A percentile compares a stretch with the other conserved stretches of the same genome.
These are phyloP conservation scores for Penicillium hesseltinei DNA, from an alignment of 2,329 filamentous ascomycete species.

Conservation along the genomic window DNA sequence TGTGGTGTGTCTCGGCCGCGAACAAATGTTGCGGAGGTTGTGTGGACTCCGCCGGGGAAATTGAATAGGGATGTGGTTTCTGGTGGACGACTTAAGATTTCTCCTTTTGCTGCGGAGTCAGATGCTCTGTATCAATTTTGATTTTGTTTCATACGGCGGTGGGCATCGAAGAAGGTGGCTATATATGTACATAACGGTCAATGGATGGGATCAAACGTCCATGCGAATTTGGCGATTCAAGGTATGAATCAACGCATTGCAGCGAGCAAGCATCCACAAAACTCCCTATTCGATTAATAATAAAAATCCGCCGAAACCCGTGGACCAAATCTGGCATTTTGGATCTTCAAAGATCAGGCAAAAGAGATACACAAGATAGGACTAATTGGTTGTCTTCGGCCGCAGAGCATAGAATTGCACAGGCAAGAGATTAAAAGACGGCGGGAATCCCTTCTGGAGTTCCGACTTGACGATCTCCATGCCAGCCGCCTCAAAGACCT, in stretches of 20 bases:
- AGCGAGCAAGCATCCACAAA: background rate
- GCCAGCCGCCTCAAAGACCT: constrained; percentile 67
- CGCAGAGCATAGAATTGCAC: constrained; percentile 76
- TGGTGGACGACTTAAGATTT: constrained; percentile 20
- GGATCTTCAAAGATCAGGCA: background rate
- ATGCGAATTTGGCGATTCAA: background rate
- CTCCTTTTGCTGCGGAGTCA: background rate
- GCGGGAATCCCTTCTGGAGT: constrained; percentile 69
- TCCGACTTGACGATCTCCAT: constrained; percentile 68
- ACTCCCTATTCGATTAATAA: background rate
- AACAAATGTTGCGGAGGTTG: constrained; percentile 35
- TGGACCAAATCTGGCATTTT: background rate
- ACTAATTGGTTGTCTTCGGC: constrained; percentile 36
- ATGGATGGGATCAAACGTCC: background rate
- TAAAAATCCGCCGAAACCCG: background rate
- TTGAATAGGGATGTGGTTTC: constrained; percentile 28
- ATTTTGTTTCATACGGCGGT: background rate
- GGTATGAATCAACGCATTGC: background rate
- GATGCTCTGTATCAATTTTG: background rate
- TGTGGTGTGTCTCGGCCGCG: constrained; percentile 28
- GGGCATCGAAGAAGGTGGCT: background rate
- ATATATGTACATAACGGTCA: background rate
- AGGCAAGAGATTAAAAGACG: constrained; percentile 61
- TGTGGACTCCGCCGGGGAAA: constrained; percentile 39
- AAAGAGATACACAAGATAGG: background rate